Evolutionary conservation across 2,329 filamentous ascomycete genomes (phyloP), one percentile per base, ranked within the genome.

Genomic region (Aspergillus flavus): DNA sequence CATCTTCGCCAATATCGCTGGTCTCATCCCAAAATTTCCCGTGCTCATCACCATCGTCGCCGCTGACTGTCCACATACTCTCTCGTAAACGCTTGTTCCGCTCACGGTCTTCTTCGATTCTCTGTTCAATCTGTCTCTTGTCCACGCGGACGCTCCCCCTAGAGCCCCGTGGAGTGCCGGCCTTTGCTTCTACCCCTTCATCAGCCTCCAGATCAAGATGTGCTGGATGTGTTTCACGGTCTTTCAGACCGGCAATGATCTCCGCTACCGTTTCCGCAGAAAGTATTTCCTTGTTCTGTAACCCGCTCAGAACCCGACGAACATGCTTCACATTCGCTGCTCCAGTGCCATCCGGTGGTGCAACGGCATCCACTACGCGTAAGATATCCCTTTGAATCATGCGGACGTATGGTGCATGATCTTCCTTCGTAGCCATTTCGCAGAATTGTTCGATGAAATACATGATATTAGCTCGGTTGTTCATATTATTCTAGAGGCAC

Each of bases 391-490:
- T 86, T 79, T 97, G 92, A 80, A 99, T 92, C 93, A 98, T 97
- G 58, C 91, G 88, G 32, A 97, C 89, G 74, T 97, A 99, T 66
- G 92, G 89, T 59, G 86, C 81, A 70, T 95, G 89, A 66, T 88
- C 87, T 68, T 93, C 91, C 68, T 89, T 91, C 66, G 87, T 85
- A 26, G 93, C 91, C 80, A 93, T 85, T 75, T 98, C 94, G 75
- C 96, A 91, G 69, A 99, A 92, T 70, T 94, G 91, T 74, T 98
- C 94, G 74, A 99, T 91, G 79, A 99, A 99, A 80, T 96, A 99
- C 91, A 99, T 96, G 77, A 99, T 98, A 76, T 99, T 99, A 63
- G 95, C 96, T 64, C 94, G 87, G 58, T 90, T 96, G 79, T 99
- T 99, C 91, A 99, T 96, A 69, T 92, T 94, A 69, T 92, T 96